These are phyloP conservation scores for Quercus lobata DNA, from an alignment of 331 rosid species.

Conservation along the genomic window DNA sequence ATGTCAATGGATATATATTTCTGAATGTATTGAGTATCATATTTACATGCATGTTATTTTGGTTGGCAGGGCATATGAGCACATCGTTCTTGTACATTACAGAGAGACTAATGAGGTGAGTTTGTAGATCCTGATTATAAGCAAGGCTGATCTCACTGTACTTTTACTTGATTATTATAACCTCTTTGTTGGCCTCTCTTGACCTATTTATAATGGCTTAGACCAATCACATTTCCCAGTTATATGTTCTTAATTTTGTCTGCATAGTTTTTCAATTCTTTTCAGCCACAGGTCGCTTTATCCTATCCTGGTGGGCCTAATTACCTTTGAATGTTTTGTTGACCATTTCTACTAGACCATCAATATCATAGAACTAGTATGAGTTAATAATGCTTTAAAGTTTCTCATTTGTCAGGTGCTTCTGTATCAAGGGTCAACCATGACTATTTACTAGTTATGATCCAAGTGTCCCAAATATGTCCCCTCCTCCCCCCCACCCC, in stretches of 20 bases:
- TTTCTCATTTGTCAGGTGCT: neutral
- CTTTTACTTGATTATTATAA: neutral
- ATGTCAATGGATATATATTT: neutral
- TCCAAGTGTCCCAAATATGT: neutral
- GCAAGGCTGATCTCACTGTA: neutral
- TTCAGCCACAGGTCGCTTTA: constrained; percentile 1
- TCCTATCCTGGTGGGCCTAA: neutral
- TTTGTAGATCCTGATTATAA: constrained; percentile 25
- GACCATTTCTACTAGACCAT: neutral
- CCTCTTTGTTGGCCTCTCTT: neutral
- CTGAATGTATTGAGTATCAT: constrained; percentile 1
- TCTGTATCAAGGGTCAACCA: neutral
- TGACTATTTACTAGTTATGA: neutral
- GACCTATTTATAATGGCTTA: neutral
- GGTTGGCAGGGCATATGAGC: constrained; percentile 78
- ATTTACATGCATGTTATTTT: constrained; percentile 23
- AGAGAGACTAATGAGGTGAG: constrained; percentile 83
- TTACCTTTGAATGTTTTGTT: neutral
- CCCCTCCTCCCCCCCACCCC: too few relatives aligned
- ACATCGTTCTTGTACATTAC: constrained; percentile 94
- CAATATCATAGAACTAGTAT: neutral
- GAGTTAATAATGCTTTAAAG: neutral
- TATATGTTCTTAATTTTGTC: neutral
- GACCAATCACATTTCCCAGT: neutral
- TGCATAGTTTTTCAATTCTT: neutral